These are phyloP conservation scores for Chalciporus sp. DNA, from an alignment of 1,284 basidiomycete genomes.

Conservation along the genomic window DNA sequence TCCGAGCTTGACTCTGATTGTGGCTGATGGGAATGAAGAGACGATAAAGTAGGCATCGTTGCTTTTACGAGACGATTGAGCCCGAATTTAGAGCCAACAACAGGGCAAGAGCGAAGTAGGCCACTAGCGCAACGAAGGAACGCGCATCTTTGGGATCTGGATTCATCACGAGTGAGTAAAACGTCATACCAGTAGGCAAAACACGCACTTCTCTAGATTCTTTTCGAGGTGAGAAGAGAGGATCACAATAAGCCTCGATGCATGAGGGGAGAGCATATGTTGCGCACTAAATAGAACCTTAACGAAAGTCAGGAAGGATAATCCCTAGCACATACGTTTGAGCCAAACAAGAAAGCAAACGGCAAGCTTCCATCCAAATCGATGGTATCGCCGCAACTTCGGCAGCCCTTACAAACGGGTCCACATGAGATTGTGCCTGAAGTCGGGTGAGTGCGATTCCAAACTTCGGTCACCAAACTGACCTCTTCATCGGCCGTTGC, in stretches of 20 bases:
- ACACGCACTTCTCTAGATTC: conserved; percentile 48
- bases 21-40: conserved; percentile 48
- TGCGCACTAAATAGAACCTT: conserved; percentile 42
- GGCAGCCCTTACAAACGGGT: conserved; percentile 51
- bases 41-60: conserved; percentile 51
- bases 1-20: conserved; percentile 28
- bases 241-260: conserved; percentile 48
- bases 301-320: conserved; percentile 6
- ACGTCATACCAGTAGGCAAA: not conserved
- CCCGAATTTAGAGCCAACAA: conserved; percentile 50
- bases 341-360: conserved; percentile 50
- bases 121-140: conserved; percentile 48
- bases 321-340: conserved; percentile 44
- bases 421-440: conserved; percentile 51
- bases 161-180: conserved; percentile 1
- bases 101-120: conserved; percentile 48
- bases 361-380: conserved; percentile 56
- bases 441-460: conserved; percentile 6
- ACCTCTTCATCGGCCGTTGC: conserved; percentile 57
- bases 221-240: conserved; percentile 66
- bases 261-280: conserved; percentile 54
- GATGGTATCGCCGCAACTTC: conserved; percentile 56
- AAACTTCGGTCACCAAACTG: conserved; percentile 15
- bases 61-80: conserved; percentile 59
- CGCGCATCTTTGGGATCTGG: conserved; percentile 45